These are phyloP conservation scores for Aspergillus sparsus DNA, from an alignment of 495 filamentous ascomycete genomes.

Conservation along the genomic window DNA sequence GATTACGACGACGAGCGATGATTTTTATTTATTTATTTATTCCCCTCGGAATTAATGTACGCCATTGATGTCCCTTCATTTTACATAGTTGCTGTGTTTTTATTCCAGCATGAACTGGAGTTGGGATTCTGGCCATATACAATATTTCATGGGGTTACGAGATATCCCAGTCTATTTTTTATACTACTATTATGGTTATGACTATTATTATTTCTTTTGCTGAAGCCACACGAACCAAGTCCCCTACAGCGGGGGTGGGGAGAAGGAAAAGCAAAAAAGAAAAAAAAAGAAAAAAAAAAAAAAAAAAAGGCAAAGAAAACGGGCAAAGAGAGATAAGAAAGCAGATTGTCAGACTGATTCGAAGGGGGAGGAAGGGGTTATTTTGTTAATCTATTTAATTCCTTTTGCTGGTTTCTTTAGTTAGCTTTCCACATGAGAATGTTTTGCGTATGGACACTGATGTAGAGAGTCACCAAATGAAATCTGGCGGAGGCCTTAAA, in stretches of 20 bases:
- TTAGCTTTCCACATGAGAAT: neutral
- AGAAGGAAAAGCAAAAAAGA: too few species aligned
- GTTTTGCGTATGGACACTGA: constrained; percentile 2
- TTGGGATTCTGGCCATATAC: constrained; percentile 3
- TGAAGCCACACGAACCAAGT: neutral
- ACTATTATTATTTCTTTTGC: neutral
- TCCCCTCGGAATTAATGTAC: too few species aligned
- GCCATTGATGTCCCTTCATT: neutral
- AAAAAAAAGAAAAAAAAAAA: too few species aligned
- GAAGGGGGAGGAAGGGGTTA: neutral
- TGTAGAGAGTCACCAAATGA: neutral
- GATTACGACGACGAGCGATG: neutral
- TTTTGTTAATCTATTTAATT: neutral
- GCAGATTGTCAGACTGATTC: neutral
- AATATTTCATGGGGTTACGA: neutral
- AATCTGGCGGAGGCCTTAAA: neutral
- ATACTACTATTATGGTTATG: neutral
- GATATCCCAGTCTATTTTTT: neutral
- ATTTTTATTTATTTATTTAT: neutral
- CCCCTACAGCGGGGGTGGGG: too few species aligned
- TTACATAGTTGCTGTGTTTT: constrained; percentile 4
- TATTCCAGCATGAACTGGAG: constrained; percentile 15
- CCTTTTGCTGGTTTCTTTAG: neutral
- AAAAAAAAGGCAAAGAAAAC: too few species aligned
- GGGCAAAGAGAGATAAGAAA: too few species aligned